Evolutionary conservation across 495 filamentous ascomycete species (phyloP), one percentile per base, ranked within the genome.

Genomic region (Corynascus novoguineensis): DNA sequence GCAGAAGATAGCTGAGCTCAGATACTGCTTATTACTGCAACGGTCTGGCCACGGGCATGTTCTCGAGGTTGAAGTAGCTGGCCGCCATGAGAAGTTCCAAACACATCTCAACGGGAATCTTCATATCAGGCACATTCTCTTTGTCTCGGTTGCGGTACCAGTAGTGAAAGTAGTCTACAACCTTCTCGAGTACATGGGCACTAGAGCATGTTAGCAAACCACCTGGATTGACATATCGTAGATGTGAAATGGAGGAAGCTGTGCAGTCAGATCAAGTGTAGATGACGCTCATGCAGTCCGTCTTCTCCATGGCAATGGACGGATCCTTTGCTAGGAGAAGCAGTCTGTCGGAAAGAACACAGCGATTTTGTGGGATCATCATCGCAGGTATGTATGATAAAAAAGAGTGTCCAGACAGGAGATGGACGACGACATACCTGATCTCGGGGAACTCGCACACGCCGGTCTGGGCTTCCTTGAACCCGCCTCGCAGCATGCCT

Each of bases 151-250:
- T 80, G 71, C 89, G 90, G 69, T 95, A 81, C 69, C 87, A 87
- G 75, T 92, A 96, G 60, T 88, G 87, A 58, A 95, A 87, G 72
- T 96, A 96, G 73, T 96, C 88, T 69, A 83, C 89, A 35, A 96
- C 86, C 71, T 91, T 92, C 67, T 95, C 91, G 3, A 98, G 82
- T 25, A 97, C 82, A 15, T 86, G 64, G 44, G 85, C 90, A 67
- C 90, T 96, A 61, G 6, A 29, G 17, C 15, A 21, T n/a, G 45
- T 60, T 57, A 50, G 53, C 35, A 15, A 22, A 12, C 21, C 28
- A 29, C 15, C 11, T 11, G 19, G n/a, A 14, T 2, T 31, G 28
- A 9, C 25, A 11, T 48, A 25, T 9, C 41, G 32, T 21, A 27
- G 24, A 0, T 47, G 28, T 54, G 44, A n/a, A 29, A 37, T 41